Evolutionary conservation across 768 basidiomycete species (phyloP).

Genomic region (Tephrocybe sp.): DNA sequence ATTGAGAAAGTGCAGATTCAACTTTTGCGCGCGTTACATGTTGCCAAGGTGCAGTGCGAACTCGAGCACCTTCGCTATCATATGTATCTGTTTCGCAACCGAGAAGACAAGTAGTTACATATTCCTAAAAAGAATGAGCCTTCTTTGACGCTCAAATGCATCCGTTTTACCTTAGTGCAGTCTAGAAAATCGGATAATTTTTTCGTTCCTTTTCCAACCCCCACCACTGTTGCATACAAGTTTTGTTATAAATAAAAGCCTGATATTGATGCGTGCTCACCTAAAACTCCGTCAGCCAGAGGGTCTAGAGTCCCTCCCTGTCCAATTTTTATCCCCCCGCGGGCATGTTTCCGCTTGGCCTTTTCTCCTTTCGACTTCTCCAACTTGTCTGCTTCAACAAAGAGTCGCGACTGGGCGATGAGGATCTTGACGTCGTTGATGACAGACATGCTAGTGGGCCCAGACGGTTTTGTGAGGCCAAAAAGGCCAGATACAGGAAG

Average conservation of each 20-base stretch:
- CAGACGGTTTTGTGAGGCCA: slow-evolving; percentile 88
- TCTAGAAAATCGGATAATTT: slow-evolving; percentile 77
- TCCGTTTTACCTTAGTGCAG: slow-evolving; percentile 71
- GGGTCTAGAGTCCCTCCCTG: slow-evolving; percentile 97
- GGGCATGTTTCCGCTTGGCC: slow-evolving; percentile 38
- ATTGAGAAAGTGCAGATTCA: slow-evolving; percentile 63
- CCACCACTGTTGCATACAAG: slow-evolving; percentile 60
- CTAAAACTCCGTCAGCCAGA: slow-evolving; percentile 91
- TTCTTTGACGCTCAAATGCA: not conserved
- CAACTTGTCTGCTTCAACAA: slow-evolving; percentile 62
- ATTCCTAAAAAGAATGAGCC: slow-evolving; percentile 58
- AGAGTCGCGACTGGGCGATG: slow-evolving; percentile 73
- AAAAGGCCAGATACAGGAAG: slow-evolving; percentile 81
- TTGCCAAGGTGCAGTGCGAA: slow-evolving; percentile 74
- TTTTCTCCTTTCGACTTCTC: slow-evolving; percentile 51
- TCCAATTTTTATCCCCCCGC: slow-evolving; percentile 72
- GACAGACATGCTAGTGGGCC: slow-evolving; percentile 88
- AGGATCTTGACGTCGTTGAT: slow-evolving; percentile 84
- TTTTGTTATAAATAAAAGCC: slow-evolving; percentile 2
- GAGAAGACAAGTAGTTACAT: slow-evolving; percentile 83
- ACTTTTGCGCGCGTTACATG: slow-evolving; percentile 81
- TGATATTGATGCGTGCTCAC: slow-evolving; percentile 37
- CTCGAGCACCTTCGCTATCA: slow-evolving; percentile 83
- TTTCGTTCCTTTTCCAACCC: slow-evolving; percentile 88
- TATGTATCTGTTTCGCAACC: slow-evolving; percentile 95